Base-by-base conservation (phyloP, 192 early-diverging fungal species). In the Gryganskiella cystojenkinii region DNA sequence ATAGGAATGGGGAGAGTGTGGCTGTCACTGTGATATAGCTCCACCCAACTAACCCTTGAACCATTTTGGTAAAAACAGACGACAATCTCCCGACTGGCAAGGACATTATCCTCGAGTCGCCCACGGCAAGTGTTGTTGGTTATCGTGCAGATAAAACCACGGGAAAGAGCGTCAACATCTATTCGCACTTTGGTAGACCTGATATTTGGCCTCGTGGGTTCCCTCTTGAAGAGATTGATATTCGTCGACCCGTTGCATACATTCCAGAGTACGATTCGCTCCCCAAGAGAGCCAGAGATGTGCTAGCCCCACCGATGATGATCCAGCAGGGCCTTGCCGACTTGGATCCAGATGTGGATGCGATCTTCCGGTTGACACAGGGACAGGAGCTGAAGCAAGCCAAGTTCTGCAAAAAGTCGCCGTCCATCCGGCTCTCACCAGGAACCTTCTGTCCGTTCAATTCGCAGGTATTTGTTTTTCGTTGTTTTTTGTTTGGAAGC, bases 241-340 rank as follows among this genome's bases (percentile, higher is more conserved):
- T 51, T 24, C 50, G 50, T 51, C 50, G 50, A 11, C 50, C 50
- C 11, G 50, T 51, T 1, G 11, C 50, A 10, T 51, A 51, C 22
- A 24, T 51, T 24, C 50, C 50, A 51, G 50, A 51, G 50, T 22
- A 19, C n/a, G 50, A 51, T 11, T 51, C 50, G n/a, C 50, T 51
- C 50, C 22, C 50, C 24, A 22, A 10, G n/a, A 10, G 3, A 8
- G 22, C n/a, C 25, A 51, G 50, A 19, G 50, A 51, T 2, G n/a
- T 51, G 50, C 9, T 51, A 22, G 50, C 50, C 4, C 50, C 50
- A 24, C 50, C 50, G n/a, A 51, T 51, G 50, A 51, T 51, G 50
- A 51, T 51, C 50, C 50, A 51, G 50, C 50, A 51, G 50, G 50
- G 50, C 50, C 50, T 51, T n/a, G 50, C 50, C 17, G 50, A 51